phyloP scores from a whole-genome alignment of 768 basidiomycete genomes.

The Podaxis sp. region DNA sequence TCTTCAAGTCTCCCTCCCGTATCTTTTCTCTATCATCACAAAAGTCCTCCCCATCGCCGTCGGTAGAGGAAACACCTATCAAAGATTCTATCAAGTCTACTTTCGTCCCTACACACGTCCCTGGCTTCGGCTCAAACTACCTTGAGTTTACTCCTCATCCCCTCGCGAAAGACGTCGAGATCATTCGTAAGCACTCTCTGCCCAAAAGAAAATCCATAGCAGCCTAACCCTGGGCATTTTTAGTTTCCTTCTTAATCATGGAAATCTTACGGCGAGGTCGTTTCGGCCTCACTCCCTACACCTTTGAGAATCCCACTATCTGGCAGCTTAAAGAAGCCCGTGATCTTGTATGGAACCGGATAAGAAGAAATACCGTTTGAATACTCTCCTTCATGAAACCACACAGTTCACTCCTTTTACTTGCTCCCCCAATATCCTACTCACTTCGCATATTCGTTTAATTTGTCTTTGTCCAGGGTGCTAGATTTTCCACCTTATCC shows the following conservation, averaged over 20 bases:
- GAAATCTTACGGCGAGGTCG: constrained; percentile 61
- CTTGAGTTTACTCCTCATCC: constrained; percentile 54
- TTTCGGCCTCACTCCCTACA: constrained; percentile 48
- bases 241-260: constrained; percentile 64
- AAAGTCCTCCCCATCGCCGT: constrained; percentile 22
- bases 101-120: constrained; percentile 49
- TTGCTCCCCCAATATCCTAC: not conserved
- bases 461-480: not conserved
- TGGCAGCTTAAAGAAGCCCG: constrained; percentile 46
- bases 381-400: constrained; percentile 3
- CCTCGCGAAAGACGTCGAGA: constrained; percentile 46
- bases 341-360: constrained; percentile 33
- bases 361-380: constrained; percentile 33
- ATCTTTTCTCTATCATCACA: constrained; percentile 12
- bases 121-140: constrained; percentile 54
- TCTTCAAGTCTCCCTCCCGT: constrained; percentile 18
- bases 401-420: not conserved
- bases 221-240: constrained; percentile 11
- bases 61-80: constrained; percentile 23
- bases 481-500: too few species aligned
- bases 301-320: constrained; percentile 44
- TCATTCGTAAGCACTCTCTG: constrained; percentile 41
- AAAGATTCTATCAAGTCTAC: constrained; percentile 24
- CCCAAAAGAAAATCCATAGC: not conserved
- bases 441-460: not conserved